Conservation (phyloP, 352 stramenopile genomes). For the Phytopythium oedochilum region DNA sequence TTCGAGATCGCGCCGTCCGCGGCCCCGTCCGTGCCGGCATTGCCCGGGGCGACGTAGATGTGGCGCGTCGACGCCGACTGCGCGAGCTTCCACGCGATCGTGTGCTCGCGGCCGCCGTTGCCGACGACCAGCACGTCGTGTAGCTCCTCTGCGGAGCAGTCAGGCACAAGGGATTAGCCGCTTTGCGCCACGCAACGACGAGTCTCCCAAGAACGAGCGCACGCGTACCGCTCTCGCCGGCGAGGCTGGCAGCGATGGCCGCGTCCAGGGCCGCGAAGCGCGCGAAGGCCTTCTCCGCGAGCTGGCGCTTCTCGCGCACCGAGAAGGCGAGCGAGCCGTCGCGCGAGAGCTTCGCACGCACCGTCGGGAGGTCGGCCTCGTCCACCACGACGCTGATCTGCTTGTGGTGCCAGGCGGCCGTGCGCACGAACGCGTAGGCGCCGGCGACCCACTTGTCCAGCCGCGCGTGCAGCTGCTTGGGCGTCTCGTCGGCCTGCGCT, state of each 20-base stretch:
- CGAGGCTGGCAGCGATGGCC: conserved; percentile 49
- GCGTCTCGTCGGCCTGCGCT: conserved; percentile 18
- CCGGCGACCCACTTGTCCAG: conserved; percentile 70
- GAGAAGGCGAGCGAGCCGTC: conserved; percentile 65
- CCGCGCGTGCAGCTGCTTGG: conserved; percentile 35
- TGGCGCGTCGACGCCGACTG: conserved; percentile 67
- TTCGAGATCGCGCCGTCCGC: conserved; percentile 61
- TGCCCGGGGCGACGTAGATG: conserved; percentile 90
- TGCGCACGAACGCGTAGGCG: conserved; percentile 75
- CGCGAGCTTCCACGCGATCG: conserved; percentile 93
- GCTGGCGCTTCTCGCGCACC: conserved; percentile 52
- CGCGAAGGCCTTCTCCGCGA: conserved; percentile 80
- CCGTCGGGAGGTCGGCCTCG: conserved; percentile 40
- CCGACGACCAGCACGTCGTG: conserved; percentile 92
- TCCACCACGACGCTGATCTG: conserved; percentile 81
- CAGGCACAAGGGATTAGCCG: not conserved
- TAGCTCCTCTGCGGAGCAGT: conserved; percentile 26
- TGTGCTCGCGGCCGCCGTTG: conserved; percentile 91
- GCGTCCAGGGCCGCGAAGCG: conserved; percentile 73
- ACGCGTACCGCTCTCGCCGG: conserved; percentile 25
- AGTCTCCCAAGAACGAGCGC: not conserved
- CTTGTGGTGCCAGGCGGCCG: conserved; percentile 85
- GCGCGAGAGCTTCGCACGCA: conserved; percentile 55
- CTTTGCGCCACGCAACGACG: not conserved
- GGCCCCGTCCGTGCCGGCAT: conserved; percentile 75